Evolutionary conservation across 495 filamentous ascomycete genomes (phyloP).

Genomic region (Lasiosphaeria hispida): DNA sequence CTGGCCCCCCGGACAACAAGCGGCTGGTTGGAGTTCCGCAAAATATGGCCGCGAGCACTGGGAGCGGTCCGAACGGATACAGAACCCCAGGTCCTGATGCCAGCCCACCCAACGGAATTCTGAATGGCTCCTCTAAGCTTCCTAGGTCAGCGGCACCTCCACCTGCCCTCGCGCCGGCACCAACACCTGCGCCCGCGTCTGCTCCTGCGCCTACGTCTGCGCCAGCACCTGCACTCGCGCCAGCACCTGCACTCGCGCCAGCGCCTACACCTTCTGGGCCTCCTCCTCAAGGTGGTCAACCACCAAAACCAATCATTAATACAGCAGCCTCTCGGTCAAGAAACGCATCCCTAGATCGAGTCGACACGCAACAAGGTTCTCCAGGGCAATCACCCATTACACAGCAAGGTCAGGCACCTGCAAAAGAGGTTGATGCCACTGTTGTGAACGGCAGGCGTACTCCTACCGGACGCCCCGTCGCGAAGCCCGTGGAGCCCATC

Average conservation of each 20-base stretch:
- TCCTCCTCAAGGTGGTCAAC: slow-evolving; percentile 74
- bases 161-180: no score
- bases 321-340: slow-evolving; percentile 30
- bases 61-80: slow-evolving; percentile 40
- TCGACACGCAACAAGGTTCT: slow-evolving; percentile 29
- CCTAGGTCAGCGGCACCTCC: slow-evolving; percentile 60
- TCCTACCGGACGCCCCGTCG: slow-evolving; percentile 44
- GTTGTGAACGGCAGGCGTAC: slow-evolving; percentile 59
- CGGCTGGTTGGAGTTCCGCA: slow-evolving; percentile 49
- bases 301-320: slow-evolving; percentile 61
- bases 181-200: no score
- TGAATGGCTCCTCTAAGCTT: slow-evolving; percentile 52
- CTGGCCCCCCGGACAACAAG: slow-evolving; percentile 54
- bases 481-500: slow-evolving; percentile 31
- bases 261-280: slow-evolving; percentile 75
- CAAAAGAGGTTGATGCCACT: slow-evolving; percentile 42
- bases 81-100: slow-evolving; percentile 33
- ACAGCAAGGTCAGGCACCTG: slow-evolving; percentile 43
- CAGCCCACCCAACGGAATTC: slow-evolving; percentile 26
- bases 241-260: no score
- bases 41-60: slow-evolving; percentile 35
- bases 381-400: slow-evolving; percentile 55
- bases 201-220: no score
- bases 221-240: no score
- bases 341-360: slow-evolving; percentile 43